Evolutionary conservation across 176 grass and related monocot genomes (phyloP), one percentile per base, ranked within the genome.

Genomic region (Cymbopogon citratus): DNA sequence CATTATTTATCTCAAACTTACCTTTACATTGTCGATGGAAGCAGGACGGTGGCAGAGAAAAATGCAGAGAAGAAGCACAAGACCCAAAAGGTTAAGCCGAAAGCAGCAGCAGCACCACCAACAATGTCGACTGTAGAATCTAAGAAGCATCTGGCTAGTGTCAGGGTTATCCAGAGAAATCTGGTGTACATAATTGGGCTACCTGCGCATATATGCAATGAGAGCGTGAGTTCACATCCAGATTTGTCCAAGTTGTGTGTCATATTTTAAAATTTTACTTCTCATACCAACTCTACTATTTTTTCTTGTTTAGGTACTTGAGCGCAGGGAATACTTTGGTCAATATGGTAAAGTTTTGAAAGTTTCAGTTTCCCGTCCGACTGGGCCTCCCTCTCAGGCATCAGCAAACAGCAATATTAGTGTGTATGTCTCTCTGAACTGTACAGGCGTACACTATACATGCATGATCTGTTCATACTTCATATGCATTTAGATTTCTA

Each of bases 311-410:
- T 77, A 99, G 97, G 83, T 93, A 84, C 93, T 99, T 68, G 91
- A 99, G 77, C 93, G 85, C 33, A 93, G 85, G 81, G 97, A 99
- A 82, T 99, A 99, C 84, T 99, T 99, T 96, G 97, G 97, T 71
- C 93, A 99, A 67, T 96, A 99, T 81, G 93, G 97, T 28, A 99
- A 93, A 71, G 89, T 96, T 84, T 60, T 99, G 83, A 99, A 99
- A 81, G 93, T 99, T 68, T 99, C 97, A 75, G 87, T 99, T 87
- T 96, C 97, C 77, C 91, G 85, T 65, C 69, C 87, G 1, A 86
- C 91, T 43, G 85, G 89, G 71, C 52, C 89, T 49, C 73, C 91
- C 71, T 90, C 91, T 24, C 97, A 99, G 84, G 76, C 89, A 87
- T 57, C 91, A 87, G 63, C 66, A 78, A 93, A 90, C 80, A 91